A percentile compares a stretch with the other conserved stretches of the same genome.
These are phyloP conservation scores for Sporisorium graminicola DNA, from an alignment of 1,284 basidiomycete genomes.

Conservation along the genomic window DNA sequence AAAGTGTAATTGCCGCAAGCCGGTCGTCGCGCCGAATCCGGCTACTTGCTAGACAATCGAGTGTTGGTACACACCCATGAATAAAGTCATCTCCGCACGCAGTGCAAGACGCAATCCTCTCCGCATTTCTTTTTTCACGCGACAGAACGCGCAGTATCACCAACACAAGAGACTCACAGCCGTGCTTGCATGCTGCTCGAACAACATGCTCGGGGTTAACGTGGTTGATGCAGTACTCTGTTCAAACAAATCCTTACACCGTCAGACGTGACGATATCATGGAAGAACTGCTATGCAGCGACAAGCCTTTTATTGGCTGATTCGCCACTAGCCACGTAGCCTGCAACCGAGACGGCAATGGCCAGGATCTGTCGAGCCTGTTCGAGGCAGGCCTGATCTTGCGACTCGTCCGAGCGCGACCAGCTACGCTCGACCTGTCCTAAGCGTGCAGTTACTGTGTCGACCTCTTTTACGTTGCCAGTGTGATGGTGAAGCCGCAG, in stretches of 20 bases:
- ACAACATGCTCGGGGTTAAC: too few relatives aligned
- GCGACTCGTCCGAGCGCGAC: constrained; percentile 13
- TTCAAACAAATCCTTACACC: too few relatives aligned
- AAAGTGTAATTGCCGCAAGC: background rate
- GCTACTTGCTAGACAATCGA: too few relatives aligned
- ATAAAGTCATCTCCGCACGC: too few relatives aligned
- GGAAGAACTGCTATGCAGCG: background rate
- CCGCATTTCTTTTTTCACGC: constrained; percentile 19
- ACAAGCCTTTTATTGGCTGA: constrained; percentile 20
- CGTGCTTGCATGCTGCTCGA: too few relatives aligned
- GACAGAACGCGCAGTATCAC: constrained; percentile 12
- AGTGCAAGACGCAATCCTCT: too few relatives aligned
- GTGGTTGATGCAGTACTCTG: too few relatives aligned
- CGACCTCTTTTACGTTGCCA: constrained; percentile 10
- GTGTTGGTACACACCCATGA: too few relatives aligned
- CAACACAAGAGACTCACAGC: too few relatives aligned
- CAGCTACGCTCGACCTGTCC: constrained; percentile 24
- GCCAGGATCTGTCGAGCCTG: constrained; percentile 31
- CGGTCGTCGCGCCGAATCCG: constrained; percentile 19
- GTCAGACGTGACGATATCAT: too few relatives aligned
- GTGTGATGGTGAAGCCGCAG: constrained; percentile 42
- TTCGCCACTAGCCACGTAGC: constrained; percentile 40
- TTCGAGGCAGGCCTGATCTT: constrained; percentile 14
- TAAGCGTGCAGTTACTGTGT: constrained; percentile 8
- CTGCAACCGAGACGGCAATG: constrained; percentile 37